These are phyloP conservation scores for Annona squamosa DNA, from an alignment of 164 flowering plant genomes.

Conservation along the genomic window DNA sequence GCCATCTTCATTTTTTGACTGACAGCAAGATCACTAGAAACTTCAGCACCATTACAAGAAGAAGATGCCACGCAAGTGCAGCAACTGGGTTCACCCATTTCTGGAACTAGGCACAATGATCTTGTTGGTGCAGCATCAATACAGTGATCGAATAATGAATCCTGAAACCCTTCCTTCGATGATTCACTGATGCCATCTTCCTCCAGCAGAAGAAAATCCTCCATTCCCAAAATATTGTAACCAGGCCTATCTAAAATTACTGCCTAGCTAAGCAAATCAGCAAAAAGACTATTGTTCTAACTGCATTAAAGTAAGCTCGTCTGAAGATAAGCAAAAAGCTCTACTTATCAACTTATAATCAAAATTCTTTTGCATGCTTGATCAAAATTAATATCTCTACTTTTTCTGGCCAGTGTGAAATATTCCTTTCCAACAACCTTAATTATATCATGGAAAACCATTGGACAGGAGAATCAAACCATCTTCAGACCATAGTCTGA, in stretches of 20 bases:
- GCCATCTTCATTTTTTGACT: background rate
- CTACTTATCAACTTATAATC: background rate
- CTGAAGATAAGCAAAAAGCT: background rate
- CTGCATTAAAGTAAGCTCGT: background rate
- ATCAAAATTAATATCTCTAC: background rate
- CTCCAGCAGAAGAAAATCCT: background rate
- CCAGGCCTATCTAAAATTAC: background rate
- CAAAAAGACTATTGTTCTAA: background rate
- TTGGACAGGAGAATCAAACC: background rate
- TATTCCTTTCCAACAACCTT: background rate
- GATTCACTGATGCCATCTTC: background rate
- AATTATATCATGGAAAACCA: background rate
- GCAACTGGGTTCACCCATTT: background rate
- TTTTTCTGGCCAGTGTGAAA: background rate
- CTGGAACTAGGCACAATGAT: background rate
- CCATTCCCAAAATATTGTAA: background rate
- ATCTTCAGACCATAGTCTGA: background rate
- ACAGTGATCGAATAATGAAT: background rate
- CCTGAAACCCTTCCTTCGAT: background rate
- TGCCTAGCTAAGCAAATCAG: background rate
- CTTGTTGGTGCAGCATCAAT: background rate
- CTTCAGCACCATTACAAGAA: background rate
- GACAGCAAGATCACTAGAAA: background rate
- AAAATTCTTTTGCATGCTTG: too few species aligned
- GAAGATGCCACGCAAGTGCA: background rate